Evolutionary conservation across 1,139 yeast genomes (phyloP), one percentile per base, ranked within the genome.

Genomic region (Pneumocystis wakefieldiae): DNA sequence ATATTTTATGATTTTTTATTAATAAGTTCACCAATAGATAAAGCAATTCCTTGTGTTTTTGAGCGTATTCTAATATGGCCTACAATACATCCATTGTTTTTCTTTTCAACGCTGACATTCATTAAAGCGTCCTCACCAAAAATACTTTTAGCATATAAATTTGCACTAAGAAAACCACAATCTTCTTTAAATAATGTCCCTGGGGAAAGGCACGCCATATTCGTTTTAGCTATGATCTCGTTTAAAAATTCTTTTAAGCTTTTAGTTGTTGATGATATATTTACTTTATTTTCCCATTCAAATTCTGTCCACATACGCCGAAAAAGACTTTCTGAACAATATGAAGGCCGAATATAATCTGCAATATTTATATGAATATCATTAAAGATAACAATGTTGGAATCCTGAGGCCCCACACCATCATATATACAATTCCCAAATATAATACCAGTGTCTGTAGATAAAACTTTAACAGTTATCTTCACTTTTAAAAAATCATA

Each of bases 261-360:
- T 59, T 37, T 48, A 19, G 73, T 72, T 64, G 79, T 80, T 2
- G 95, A 84, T 70, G 87, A 85, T 73, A 94, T 87, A 67, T 92
- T 87, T 71, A 94, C 92, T 78, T 94, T 94, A 77, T 94, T 94
- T 76, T 94, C 99, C 99, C 99, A 94, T 77, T 94, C 99, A 73
- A 94, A 94, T 74, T 91, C 97, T 74, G 90, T 88, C 99, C 99
- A 94, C 97, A 91, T 91, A 71, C 85, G 83, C 71, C 98, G 87
- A 87, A 94, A 94, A 69, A 83, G 86, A 62, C 85, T 83, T 75
- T 92, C 98, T 19, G 90, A 78, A 74, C 96, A 89, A 36, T 83
- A 81, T 15, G 96, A 95, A 32, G 98, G 97, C 74, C 88, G 89
- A 74, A 94, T 91, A 77, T 94, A 94, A 76, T 92, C 97, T 92